Percentiles rank a stretch among this genome's conserved stretches.
Evolutionary conservation across 2,329 filamentous ascomycete genomes (phyloP).

Genomic region (Phaeoacremonium minimum): DNA sequence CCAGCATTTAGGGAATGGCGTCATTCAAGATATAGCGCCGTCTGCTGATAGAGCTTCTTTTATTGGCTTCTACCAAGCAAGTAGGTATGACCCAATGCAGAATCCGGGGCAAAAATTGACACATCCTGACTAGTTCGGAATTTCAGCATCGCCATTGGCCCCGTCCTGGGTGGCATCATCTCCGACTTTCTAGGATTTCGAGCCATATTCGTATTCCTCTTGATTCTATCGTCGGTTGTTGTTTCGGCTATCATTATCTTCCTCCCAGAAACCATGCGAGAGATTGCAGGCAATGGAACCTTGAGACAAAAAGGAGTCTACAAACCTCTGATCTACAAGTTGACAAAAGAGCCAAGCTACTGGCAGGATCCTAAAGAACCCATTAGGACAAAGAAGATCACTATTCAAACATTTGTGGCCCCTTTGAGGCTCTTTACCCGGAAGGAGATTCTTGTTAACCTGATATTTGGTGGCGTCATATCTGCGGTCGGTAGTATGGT

Average conservation of each 20-base stretch:
- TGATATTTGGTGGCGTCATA: conserved; percentile 26
- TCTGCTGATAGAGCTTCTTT: conserved; percentile 20
- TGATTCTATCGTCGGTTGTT: conserved; percentile 13
- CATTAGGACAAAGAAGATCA: conserved; percentile 14
- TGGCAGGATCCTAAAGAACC: conserved; percentile 9
- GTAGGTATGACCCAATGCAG: conserved; percentile 11
- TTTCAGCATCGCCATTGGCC: conserved; percentile 22
- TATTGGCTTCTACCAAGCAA: conserved; percentile 25
- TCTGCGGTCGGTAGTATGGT: conserved; percentile 38
- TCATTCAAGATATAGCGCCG: conserved; percentile 24
- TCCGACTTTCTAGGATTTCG: conserved; percentile 21
- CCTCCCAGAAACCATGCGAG: conserved; percentile 21
- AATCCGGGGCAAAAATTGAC: too few relatives aligned
- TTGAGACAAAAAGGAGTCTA: conserved; percentile 14
- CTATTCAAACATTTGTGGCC: conserved; percentile 22
- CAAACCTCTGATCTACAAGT: conserved; percentile 13
- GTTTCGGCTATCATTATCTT: conserved; percentile 16
- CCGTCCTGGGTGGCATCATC: conserved; percentile 24
- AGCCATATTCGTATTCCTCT: conserved; percentile 23
- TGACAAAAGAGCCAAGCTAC: conserved; percentile 9
- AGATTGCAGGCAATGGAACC: conserved; percentile 20
- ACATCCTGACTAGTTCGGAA: conserved; percentile 13
- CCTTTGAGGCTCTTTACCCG: conserved; percentile 33
- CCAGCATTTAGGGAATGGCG: conserved; percentile 16
- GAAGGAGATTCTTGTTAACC: conserved; percentile 35